A percentile compares a stretch with the other conserved stretches of the same genome.
Conservation (phyloP, 495 filamentous ascomycete species). For the Zalerion maritima region DNA sequence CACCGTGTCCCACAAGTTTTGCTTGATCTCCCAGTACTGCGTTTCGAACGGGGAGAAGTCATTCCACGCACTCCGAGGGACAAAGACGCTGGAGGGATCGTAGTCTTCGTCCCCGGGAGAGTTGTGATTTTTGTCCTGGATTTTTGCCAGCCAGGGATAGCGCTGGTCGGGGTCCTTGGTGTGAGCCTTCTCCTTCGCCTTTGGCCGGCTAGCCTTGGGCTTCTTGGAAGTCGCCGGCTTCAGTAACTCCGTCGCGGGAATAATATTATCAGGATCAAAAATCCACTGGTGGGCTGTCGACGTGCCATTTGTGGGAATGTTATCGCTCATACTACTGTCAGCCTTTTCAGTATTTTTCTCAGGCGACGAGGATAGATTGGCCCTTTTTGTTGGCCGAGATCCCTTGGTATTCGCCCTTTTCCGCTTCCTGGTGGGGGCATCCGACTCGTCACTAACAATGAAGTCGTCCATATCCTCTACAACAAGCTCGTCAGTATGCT, state of each 20-base stretch:
- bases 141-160: slow-evolving; percentile 78
- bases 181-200: slow-evolving; percentile 61
- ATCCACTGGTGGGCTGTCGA: slow-evolving; percentile 78
- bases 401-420: too few relatives aligned
- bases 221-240: slow-evolving; percentile 35
- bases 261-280: slow-evolving; percentile 63
- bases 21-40: slow-evolving; percentile 99
- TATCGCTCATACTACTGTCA: too few relatives aligned
- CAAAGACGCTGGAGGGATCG: slow-evolving; percentile 80
- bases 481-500: slow-evolving; percentile 2
- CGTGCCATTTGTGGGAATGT: too few relatives aligned
- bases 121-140: slow-evolving; percentile 69
- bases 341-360: slow-evolving; percentile 14
- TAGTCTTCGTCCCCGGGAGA: slow-evolving; percentile 73
- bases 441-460: slow-evolving; percentile 76
- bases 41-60: slow-evolving; percentile 90
- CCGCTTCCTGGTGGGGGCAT: slow-evolving; percentile 41
- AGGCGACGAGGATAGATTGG: slow-evolving; percentile 33
- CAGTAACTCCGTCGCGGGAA: slow-evolving; percentile 37
- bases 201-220: slow-evolving; percentile 23
- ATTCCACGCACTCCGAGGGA: slow-evolving; percentile 60
- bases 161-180: slow-evolving; percentile 65
- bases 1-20: slow-evolving; percentile 91
- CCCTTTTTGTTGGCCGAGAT: slow-evolving; percentile 45
- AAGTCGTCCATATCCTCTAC: slow-evolving; percentile 70